A percentile compares a stretch with the other conserved stretches of the same genome.
These are phyloP conservation scores for Bryum argenteum DNA, from an alignment of 225 moss, liverwort and hornwort species.

Conservation along the genomic window DNA sequence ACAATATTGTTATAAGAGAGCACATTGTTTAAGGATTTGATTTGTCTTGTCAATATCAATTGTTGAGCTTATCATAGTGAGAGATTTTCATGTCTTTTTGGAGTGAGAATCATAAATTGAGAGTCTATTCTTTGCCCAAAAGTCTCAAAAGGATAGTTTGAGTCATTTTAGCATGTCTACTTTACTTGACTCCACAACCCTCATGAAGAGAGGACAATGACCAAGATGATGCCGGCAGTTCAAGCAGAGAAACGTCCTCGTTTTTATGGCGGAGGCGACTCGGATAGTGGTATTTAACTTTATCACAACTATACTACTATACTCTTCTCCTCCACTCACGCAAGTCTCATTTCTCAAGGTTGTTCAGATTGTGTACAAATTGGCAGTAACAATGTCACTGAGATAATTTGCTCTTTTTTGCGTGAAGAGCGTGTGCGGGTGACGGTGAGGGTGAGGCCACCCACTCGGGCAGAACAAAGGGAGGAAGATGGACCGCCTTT, in stretches of 20 bases:
- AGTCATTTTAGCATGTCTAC: too few species aligned
- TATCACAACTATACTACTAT: not conserved
- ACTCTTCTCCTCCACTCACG: not conserved
- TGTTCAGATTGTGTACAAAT: not conserved
- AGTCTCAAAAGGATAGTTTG: too few species aligned
- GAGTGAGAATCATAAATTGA: too few species aligned
- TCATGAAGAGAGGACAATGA: slow-evolving; percentile 1
- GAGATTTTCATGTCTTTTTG: too few species aligned
- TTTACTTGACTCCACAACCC: not conserved
- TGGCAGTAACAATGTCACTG: not conserved
- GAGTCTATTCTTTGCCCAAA: too few species aligned
- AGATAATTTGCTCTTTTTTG: not conserved
- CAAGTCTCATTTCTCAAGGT: not conserved
- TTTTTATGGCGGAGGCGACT: not conserved
- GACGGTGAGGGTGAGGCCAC: slow-evolving; percentile 77
- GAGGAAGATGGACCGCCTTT: slow-evolving; percentile 75
- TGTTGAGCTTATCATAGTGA: too few species aligned
- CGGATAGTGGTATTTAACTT: slow-evolving; percentile 24
- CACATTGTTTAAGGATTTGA: too few species aligned
- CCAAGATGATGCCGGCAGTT: slow-evolving; percentile 8
- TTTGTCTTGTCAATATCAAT: too few species aligned
- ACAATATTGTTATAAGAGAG: too few species aligned
- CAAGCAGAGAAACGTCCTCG: slow-evolving; percentile 35
- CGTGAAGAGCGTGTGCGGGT: slow-evolving; percentile 73
- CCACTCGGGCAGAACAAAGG: slow-evolving; percentile 62